Conservation (phyloP, 768 basidiomycete genomes). For the Leccinum arenicola region DNA sequence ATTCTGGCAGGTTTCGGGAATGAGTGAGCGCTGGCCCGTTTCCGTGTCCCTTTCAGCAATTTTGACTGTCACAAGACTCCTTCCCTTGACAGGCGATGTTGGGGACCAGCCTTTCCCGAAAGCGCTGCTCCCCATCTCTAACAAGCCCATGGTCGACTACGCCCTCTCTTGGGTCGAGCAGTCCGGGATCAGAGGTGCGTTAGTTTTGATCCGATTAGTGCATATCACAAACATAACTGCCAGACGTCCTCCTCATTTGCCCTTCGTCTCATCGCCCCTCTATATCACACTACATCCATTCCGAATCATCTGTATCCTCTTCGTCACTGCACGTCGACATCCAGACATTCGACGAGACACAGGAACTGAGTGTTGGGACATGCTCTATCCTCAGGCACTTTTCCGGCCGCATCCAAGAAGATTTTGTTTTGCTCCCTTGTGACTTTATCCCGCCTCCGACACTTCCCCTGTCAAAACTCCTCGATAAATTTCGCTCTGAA, state of each 20-base stretch:
- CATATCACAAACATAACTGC: slow-evolving; percentile 9
- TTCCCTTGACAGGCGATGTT: slow-evolving; percentile 71
- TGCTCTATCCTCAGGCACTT: slow-evolving; percentile 77
- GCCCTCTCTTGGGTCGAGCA: slow-evolving; percentile 83
- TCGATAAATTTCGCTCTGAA: slow-evolving; percentile 83
- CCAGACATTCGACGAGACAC: slow-evolving; percentile 76
- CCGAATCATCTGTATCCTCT: slow-evolving; percentile 58
- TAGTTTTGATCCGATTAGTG: not conserved
- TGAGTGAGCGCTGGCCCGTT: slow-evolving; percentile 49
- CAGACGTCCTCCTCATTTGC: slow-evolving; percentile 87
- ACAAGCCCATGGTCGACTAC: slow-evolving; percentile 84
- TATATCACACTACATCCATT: slow-evolving; percentile 83
- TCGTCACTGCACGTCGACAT: slow-evolving; percentile 72
- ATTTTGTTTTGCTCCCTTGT: slow-evolving; percentile 88
- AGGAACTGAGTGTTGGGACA: slow-evolving; percentile 63
- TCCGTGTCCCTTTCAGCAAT: not conserved
- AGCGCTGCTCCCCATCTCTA: slow-evolving; percentile 82
- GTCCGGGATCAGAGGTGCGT: slow-evolving; percentile 76
- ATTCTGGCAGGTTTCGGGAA: slow-evolving; percentile 92
- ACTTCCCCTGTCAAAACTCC: slow-evolving; percentile 63
- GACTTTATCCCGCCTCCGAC: slow-evolving; percentile 82
- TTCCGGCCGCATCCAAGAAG: slow-evolving; percentile 69
- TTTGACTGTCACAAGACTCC: slow-evolving; percentile 46
- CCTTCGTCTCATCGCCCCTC: slow-evolving; percentile 71
- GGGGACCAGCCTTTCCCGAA: slow-evolving; percentile 85